Base-by-base conservation (phyloP, 129 eudicot genomes). In the Cynara cardunculus region DNA sequence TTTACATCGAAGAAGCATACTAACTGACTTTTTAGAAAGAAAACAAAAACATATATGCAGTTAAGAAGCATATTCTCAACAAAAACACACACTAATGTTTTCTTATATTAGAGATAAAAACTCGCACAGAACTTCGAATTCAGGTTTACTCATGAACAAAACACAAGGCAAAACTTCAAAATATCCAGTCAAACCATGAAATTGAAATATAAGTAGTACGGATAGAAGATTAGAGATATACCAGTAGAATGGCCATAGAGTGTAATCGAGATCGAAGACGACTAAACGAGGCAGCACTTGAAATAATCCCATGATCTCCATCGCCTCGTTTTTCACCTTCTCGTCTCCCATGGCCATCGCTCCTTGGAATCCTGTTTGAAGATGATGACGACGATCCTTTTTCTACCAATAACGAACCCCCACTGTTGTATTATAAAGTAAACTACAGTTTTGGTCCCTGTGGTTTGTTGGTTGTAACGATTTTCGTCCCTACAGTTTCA, bases 201-300 rank as follows among this genome's bases (percentile, higher is more conserved):
- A 76, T 24, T 26, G 71, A 28, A 56, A 34, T 10, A 25, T 22
- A 19, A 5, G 26, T 21, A 78, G 61, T 49, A 61, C 2, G 18
- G 19, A 19, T 21, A 73, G 9, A 35, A 22, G 41, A 35, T 77
- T 1, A 12, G 18, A 18, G 22, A 25, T 0, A 12, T 87, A 94
- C 98, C 98, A 94, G 89, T 91, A 94, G 87, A 94, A 94, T 35
- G 98, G 98, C 98, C 98, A 94, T 77, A 94, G 96, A 82, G 98
- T 94, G 87, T 92, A 92, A 73, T 94, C 98, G 77, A 94, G 98
- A 85, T 94, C 98, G 74, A 94, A 94, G 89, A 92, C 97, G 75
- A 94, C 98, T 73, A 94, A 87, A 71, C 97, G 96, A 84, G 98
- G 98, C 27, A 94, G 88, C 22, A 87, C 84, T 80, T 89, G 92